These are phyloP conservation scores for Lepidium africanum DNA, from an alignment of 345 rosid genomes.

Conservation along the genomic window DNA sequence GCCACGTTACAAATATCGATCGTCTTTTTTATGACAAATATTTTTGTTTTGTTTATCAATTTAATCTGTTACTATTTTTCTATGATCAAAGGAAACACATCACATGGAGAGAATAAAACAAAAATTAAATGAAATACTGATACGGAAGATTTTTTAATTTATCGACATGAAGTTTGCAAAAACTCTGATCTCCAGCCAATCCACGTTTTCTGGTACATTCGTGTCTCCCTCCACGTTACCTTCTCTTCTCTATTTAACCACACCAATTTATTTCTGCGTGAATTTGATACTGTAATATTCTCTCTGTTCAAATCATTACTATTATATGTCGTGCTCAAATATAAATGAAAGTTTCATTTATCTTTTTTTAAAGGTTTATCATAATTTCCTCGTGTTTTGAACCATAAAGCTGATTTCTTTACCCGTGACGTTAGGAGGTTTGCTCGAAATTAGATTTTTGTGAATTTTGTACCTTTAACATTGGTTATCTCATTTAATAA, in stretches of 20 bases:
- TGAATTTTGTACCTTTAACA: no score
- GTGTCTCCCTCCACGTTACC: constrained; percentile 20
- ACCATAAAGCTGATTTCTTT: no score
- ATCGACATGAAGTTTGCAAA: not conserved
- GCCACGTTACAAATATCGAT: not conserved
- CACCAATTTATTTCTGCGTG: not conserved
- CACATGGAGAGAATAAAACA: constrained; percentile 16
- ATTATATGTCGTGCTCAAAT: no score
- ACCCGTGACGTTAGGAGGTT: no score
- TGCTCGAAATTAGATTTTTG: no score
- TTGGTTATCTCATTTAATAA: no score
- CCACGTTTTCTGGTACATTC: constrained; percentile 24
- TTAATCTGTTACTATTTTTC: no score
- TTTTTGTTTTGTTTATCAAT: no score
- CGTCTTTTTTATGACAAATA: not conserved
- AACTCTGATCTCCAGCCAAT: constrained; percentile 9
- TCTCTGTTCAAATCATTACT: not conserved
- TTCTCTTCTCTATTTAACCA: not conserved
- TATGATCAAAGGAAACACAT: constrained; percentile 5
- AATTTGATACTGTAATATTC: not conserved
- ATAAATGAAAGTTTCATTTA: no score
- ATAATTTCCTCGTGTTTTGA: no score
- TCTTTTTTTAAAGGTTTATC: no score
- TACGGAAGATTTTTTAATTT: not conserved
- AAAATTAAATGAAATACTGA: constrained; percentile 8